These are phyloP conservation scores for Pezicula neosporulosa DNA, from an alignment of 2,329 filamentous ascomycete species.

Conservation along the genomic window DNA sequence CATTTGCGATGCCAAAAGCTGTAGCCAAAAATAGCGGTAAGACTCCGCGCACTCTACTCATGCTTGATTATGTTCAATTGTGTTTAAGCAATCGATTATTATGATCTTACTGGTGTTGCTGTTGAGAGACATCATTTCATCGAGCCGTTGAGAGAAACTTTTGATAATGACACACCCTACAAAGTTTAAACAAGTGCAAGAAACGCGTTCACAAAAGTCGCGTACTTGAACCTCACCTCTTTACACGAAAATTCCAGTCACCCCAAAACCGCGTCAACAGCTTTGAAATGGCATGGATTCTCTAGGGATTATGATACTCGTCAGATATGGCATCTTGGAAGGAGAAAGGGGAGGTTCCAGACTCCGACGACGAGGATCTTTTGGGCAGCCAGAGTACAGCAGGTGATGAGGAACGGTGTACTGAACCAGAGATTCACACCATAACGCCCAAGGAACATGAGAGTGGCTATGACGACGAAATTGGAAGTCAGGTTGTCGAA, in stretches of 20 bases:
- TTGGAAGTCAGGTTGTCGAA: not conserved
- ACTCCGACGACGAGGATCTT: slow-evolving; percentile 31
- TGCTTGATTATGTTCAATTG: slow-evolving; percentile 4
- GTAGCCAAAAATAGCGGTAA: slow-evolving; percentile 24
- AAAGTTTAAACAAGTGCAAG: not conserved
- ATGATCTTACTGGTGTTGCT: no score
- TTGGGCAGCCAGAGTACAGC: slow-evolving; percentile 12
- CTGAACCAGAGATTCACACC: not conserved
- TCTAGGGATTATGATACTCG: slow-evolving; percentile 17
- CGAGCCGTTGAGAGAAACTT: no score
- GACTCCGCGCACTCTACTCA: slow-evolving; percentile 24
- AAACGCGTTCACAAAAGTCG: not conserved
- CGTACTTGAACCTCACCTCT: not conserved
- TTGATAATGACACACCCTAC: not conserved
- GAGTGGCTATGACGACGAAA: not conserved
- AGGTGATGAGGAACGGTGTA: not conserved
- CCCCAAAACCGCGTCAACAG: not conserved
- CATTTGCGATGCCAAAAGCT: slow-evolving; percentile 25
- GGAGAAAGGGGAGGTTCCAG: slow-evolving; percentile 30
- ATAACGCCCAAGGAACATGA: slow-evolving; percentile 1
- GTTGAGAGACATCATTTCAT: no score
- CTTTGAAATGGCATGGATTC: not conserved
- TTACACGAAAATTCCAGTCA: not conserved
- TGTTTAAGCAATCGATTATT: not conserved
- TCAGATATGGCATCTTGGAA: slow-evolving; percentile 30